Conservation (phyloP, 257 asterid species). For the Echites panduratus region DNA sequence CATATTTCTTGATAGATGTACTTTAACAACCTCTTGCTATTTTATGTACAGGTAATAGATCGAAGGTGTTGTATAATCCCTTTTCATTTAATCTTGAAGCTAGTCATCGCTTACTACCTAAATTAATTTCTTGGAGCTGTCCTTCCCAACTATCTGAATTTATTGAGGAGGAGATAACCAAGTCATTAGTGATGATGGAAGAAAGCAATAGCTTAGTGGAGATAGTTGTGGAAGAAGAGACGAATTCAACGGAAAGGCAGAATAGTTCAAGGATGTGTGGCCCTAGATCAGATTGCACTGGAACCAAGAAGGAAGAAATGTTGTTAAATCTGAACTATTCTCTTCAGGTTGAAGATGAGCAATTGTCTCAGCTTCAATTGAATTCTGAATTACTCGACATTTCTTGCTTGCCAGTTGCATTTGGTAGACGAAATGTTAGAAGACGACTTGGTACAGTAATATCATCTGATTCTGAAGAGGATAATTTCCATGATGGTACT, state of each 20-base stretch:
- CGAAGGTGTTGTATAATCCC: constrained; percentile 42
- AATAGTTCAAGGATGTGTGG: constrained; percentile 14
- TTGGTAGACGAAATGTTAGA: constrained; percentile 32
- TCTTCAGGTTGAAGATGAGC: constrained; percentile 38
- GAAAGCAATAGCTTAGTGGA: constrained; percentile 32
- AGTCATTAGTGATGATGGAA: constrained; percentile 47
- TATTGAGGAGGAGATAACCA: constrained; percentile 70
- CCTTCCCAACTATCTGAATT: constrained; percentile 72
- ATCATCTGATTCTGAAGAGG: constrained; percentile 86
- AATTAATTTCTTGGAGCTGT: constrained; percentile 49
- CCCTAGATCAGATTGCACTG: constrained; percentile 32
- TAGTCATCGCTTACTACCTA: constrained; percentile 68
- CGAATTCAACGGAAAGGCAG: constrained; percentile 18
- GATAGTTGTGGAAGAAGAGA: constrained; percentile 30
- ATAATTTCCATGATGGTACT: constrained; percentile 30
- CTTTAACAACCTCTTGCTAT: neutral
- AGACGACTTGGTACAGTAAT: constrained; percentile 54
- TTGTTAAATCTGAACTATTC: constrained; percentile 41
- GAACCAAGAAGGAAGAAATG: constrained; percentile 65
- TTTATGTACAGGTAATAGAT: constrained; percentile 39
- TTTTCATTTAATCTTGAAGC: constrained; percentile 77
- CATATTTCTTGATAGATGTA: neutral
- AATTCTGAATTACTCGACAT: constrained; percentile 39
- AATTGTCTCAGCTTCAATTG: constrained; percentile 33
- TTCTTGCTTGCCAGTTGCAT: constrained; percentile 59